phyloP scores from a whole-genome alignment of 2,329 filamentous ascomycete species.

The Cladosporium sp. region DNA sequence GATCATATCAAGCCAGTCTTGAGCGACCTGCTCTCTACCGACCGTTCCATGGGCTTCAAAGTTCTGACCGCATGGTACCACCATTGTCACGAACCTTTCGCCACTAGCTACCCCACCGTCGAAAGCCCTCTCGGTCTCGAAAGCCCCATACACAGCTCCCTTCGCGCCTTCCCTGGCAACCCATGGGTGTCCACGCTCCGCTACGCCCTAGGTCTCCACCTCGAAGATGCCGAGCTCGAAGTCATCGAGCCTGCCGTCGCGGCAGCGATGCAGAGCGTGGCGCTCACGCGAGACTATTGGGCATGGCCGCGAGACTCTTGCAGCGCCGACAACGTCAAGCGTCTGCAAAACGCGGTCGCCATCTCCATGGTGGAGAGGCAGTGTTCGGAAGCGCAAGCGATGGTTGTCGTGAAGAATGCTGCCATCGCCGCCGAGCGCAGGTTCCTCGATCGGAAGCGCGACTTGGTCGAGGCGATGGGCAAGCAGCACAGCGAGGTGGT shows the following conservation, averaged over 20 bases:
- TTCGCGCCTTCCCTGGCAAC: background rate
- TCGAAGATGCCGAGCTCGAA: background rate
- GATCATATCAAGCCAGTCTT: background rate
- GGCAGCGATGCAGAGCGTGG: slow-evolving; percentile 2
- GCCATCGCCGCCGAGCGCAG: background rate
- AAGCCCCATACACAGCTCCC: background rate
- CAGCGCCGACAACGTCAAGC: background rate
- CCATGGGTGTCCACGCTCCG: slow-evolving; percentile 1
- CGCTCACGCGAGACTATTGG: slow-evolving; percentile 11
- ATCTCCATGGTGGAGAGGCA: background rate
- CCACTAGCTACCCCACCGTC: background rate
- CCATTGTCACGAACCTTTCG: background rate
- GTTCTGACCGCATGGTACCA: background rate
- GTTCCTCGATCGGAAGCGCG: background rate
- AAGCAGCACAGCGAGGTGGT: background rate
- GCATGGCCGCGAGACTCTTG: background rate
- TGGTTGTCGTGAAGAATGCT: background rate
- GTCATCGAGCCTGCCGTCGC: background rate
- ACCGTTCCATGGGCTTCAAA: background rate
- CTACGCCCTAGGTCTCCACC: slow-evolving; percentile 8
- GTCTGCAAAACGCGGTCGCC: slow-evolving; percentile 1
- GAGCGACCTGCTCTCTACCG: background rate
- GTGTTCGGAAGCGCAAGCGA: background rate
- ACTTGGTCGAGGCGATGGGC: background rate
- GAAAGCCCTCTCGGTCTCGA: background rate